Evolutionary conservation across 2,329 filamentous ascomycete species (phyloP), one percentile per base, ranked within the genome.

Genomic region (Xenoacremonium recifei): DNA sequence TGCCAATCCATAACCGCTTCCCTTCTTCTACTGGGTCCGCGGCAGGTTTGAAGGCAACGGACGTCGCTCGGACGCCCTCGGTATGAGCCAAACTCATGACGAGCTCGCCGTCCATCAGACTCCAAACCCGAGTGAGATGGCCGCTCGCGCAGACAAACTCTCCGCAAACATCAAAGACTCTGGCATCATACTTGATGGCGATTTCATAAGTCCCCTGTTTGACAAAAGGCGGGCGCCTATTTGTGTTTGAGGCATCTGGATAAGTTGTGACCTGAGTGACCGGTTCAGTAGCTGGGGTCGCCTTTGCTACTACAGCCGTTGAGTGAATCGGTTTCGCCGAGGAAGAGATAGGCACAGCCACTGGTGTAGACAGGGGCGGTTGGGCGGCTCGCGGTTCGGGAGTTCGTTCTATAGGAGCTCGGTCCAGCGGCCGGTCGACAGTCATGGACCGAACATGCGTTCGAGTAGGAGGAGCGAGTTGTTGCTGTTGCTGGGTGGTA

Each of bases 81-180:
- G 86, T 87, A 62, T 96, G 91, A 38, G 83, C 79, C 49, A 96
- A 68, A 54, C 82, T 93, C 75, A 95, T 80, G 12, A 95, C 60
- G 37, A 88, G 75, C 54, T 95, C 87, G 3, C 92, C 92, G 40
- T 89, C 89, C 10, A 82, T 69, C 18, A 96, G 66, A 61, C 84
- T 92, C 91, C 93, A 99, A 0, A 91, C 88, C 47, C 89, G 80
- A 2, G 92, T 97, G 48, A 93, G 75, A 49, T 87, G 85, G 5
- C 92, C 93, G 13, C 87, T 89, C 1, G 91, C 92, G 61, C 89
- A 96, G 6, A 93, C 82, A 52, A 86, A 84, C 50, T 91, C 85
- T 6, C 93, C 93, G 60, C 89, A 96, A 3, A 95, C 83, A 48
- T 93, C 91, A 59, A 96, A 84, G 21, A 90, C 73, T 31, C 89